Base-by-base conservation (phyloP, 345 rosid genomes). In the Citrus mangshanensis region DNA sequence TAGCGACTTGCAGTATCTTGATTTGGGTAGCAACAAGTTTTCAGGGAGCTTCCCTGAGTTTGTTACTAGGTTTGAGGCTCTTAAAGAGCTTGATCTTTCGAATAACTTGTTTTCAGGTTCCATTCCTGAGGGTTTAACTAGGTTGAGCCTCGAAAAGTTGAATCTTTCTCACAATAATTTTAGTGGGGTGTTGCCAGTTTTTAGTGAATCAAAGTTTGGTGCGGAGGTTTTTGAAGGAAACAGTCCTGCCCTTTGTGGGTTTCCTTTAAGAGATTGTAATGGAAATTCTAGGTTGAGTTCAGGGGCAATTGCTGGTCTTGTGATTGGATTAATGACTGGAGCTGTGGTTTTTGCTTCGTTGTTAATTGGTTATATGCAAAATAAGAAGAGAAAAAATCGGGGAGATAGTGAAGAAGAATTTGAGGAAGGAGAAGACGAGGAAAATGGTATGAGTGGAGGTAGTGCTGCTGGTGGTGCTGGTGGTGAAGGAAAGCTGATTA, bases 241-340 rank as follows among this genome's bases (percentile, higher is more conserved):
- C 77, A 85, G 75, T 84, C 97, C 94, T 61, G 85, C 80, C 37
- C 94, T 96, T 59, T 96, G 99, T 86, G 99, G 99, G 64, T 72
- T 85, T 61, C 99, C 98, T 58, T 81, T 94, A 72, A 89, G 84
- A 61, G 87, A 88, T 9, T 96, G 99, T 46, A 79, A 66, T 32
- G 97, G 90, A 14, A 82, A 84, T 56, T 87, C 97, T 40, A 64
- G 95, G 73, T 81, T 94, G 87, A 92, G 93, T 72, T 81, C 97
- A 0, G 98, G 98, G 70, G 96, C 95, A 59, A 91, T 96, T 77
- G 99, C 99, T 66, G 99, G 99, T 35, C 84, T 94, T 8, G 99
- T 96, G 83, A 96, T 96, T 77, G 94, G 99, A 51, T 84, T 94
- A 75, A 91, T 96, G 98, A 81, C 95, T 8, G 99, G 95, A 42